Conservation (phyloP, 352 stramenopile genomes). For the Pythium vanterpoolii region DNA sequence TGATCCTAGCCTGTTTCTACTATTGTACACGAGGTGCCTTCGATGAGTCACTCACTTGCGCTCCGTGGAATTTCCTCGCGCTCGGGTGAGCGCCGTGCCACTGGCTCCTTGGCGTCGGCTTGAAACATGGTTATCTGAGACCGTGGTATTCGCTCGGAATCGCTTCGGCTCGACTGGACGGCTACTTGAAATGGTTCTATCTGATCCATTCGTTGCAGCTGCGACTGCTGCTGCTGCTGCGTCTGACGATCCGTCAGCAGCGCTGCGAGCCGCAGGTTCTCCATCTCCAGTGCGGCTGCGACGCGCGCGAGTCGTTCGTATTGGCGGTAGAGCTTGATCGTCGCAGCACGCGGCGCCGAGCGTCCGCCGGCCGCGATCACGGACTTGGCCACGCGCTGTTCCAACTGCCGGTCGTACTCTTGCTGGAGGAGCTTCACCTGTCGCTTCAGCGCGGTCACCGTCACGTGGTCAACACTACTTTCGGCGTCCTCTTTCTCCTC, state of each 20-base stretch:
- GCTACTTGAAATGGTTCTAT: background rate
- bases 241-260: background rate
- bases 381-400: conserved; percentile 12
- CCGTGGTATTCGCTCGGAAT: background rate
- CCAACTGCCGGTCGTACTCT: conserved; percentile 9
- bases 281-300: background rate
- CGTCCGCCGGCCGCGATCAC: conserved; percentile 5
- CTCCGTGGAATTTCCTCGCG: too few relatives aligned
- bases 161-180: background rate
- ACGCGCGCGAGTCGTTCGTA: conserved; percentile 15
- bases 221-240: background rate
- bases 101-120: too few relatives aligned
- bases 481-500: background rate
- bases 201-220: background rate
- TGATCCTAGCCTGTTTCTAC: too few relatives aligned
- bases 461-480: background rate
- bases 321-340: conserved; percentile 19
- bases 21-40: too few relatives aligned
- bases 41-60: too few relatives aligned
- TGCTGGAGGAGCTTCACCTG: conserved; percentile 16
- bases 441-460: background rate
- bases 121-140: too few relatives aligned
- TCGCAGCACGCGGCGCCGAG: conserved; percentile 6
- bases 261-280: conserved; percentile 7
- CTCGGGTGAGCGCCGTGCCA: too few relatives aligned